phyloP scores from a whole-genome alignment of 2,329 filamentous ascomycete species.

The Dichotomopilus funicola region DNA sequence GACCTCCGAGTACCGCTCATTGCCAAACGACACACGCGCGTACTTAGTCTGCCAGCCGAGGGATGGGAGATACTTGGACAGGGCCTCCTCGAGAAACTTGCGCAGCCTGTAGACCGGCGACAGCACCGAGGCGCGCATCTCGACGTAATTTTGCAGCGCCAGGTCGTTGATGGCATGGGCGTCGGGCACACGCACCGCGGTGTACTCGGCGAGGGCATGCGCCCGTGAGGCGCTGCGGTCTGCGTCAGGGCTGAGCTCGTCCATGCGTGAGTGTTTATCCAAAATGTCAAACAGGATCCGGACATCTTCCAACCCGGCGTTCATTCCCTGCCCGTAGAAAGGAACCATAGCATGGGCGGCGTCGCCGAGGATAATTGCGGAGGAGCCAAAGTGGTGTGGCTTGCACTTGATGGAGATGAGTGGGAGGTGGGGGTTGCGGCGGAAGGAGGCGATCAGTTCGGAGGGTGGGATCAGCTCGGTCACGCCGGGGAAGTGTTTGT shows the following conservation, averaged over 20 bases:
- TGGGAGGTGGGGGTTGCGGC: constrained; percentile 78
- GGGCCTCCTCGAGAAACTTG: constrained; percentile 78
- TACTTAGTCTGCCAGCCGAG: constrained; percentile 92
- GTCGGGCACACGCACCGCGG: constrained; percentile 64
- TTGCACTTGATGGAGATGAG: constrained; percentile 89
- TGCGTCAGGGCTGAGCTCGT: constrained; percentile 34
- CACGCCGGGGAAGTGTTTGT: constrained; percentile 80
- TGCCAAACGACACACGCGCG: constrained; percentile 84
- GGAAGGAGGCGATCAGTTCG: constrained; percentile 68
- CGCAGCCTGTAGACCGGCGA: constrained; percentile 70
- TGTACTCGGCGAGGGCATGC: constrained; percentile 71
- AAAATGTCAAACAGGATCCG: constrained; percentile 77
- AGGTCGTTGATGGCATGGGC: constrained; percentile 88
- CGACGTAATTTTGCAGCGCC: constrained; percentile 82
- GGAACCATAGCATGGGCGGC: constrained; percentile 97
- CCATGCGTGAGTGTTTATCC: constrained; percentile 51
- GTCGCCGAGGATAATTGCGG: constrained; percentile 82
- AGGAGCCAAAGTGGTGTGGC: constrained; percentile 74
- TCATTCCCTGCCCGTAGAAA: constrained; percentile 98
- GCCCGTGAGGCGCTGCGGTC: constrained; percentile 57
- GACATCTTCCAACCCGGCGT: constrained; percentile 91
- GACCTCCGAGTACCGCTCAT: constrained; percentile 83
- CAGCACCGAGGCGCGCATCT: constrained; percentile 85
- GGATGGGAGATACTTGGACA: constrained; percentile 68
- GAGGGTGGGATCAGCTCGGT: constrained; percentile 60